A percentile compares a stretch with the other conserved stretches of the same genome.
These are phyloP conservation scores for Eustoma russellianum DNA, from an alignment of 257 asterid genomes.

Conservation along the genomic window DNA sequence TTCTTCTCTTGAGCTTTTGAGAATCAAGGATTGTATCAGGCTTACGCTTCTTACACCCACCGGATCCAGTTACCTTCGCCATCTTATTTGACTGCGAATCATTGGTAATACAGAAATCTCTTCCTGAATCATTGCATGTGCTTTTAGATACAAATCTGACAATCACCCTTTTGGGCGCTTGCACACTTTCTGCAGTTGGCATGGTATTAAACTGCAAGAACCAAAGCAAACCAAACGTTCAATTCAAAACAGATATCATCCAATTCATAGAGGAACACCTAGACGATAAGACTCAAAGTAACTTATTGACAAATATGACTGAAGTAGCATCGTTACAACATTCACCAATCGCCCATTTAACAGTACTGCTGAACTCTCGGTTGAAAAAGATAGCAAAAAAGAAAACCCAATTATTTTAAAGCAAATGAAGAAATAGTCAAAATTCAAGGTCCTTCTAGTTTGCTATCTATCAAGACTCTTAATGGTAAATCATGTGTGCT, in stretches of 20 bases:
- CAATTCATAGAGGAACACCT: too few species aligned
- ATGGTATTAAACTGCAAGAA: constrained; percentile 14
- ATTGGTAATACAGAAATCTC: constrained; percentile 10
- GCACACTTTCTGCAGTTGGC: constrained; percentile 21
- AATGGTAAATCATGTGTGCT: too few species aligned
- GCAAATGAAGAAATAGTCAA: too few species aligned
- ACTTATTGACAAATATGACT: too few species aligned
- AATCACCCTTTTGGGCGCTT: constrained; percentile 21
- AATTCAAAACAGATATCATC: too few species aligned
- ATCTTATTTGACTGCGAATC: constrained; percentile 26
- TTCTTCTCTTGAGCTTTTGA: constrained; percentile 36
- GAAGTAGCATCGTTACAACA: neutral
- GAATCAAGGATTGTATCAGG: constrained; percentile 20
- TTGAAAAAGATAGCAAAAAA: too few species aligned
- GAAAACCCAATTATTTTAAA: too few species aligned
- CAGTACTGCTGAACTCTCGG: too few species aligned
- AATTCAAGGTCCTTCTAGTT: too few species aligned
- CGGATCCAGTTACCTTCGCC: constrained; percentile 29
- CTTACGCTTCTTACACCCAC: constrained; percentile 38
- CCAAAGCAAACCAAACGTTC: neutral
- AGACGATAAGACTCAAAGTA: too few species aligned
- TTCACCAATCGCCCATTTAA: too few species aligned
- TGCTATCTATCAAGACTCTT: too few species aligned
- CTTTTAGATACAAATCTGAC: constrained; percentile 41
- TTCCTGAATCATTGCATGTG: constrained; percentile 19